Evolutionary conservation across 164 flowering plant species (phyloP), one percentile per base, ranked within the genome.

Genomic region (Hamamelis virginiana): DNA sequence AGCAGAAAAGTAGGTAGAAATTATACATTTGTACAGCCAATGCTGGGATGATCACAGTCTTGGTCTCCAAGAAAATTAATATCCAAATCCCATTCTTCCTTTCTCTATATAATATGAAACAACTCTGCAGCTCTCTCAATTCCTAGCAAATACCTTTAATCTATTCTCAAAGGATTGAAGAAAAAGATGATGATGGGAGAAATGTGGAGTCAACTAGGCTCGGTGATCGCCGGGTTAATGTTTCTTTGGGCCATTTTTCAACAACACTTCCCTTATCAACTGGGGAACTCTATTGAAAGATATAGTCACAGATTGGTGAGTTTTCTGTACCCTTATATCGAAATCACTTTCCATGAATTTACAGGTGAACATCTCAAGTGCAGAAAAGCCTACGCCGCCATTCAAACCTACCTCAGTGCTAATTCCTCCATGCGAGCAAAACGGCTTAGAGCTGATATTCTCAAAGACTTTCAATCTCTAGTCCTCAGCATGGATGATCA

Each of bases 401-500:
- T 75, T 18, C 64, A 71, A 22, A 52, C 25, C 45, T 71, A 75
- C 33, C 62, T 75, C 5, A 9, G 68, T 33, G 33, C 25, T 9
- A 60, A n/a, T 4, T 53, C 78, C 1, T 23, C 66, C 4, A 43
- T 10, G 8, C 67, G 56, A 8, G 78, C 74, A 12, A 70, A 60
- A 25, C 15, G 71, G 16, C 66, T 75, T 28, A 70, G 66, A 46
- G 78, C 67, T 5, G 74, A 75, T 10, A 2, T 53, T 9, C 8
- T 52, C 21, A 66, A 58, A 16, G 46, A 60, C 57, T 28, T 25
- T 59, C 43, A 68, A 15, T 44, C 66, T 28, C 14, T 76, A 4
- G 59, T 62, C 19, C 62, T 76, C 0, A 38, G 62, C 62, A 68
- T 76, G 69, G 79, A 63, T 19, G 79, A 76, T 21, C 8, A 68